A percentile compares a stretch with the other conserved stretches of the same genome.
Evolutionary conservation across 208 protist genomes (phyloP).

Genomic region (Porcisia deanei): DNA sequence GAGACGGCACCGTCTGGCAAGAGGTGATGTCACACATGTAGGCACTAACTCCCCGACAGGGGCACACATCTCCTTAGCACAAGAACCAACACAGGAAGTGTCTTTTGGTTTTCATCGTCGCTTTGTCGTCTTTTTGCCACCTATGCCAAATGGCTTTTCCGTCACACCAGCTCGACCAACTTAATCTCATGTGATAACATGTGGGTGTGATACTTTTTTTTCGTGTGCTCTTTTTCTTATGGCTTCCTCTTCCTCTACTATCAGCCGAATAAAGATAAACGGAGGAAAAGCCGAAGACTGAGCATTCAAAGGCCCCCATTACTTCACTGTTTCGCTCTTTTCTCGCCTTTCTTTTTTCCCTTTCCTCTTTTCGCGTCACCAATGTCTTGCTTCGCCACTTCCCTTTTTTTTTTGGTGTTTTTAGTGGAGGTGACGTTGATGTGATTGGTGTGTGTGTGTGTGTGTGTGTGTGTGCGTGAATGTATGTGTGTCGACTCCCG

Average conservation of each 20-base stretch:
- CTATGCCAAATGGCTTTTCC: slow-evolving; percentile 1
- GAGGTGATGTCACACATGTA: slow-evolving; percentile 1
- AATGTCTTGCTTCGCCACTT: slow-evolving; percentile 6
- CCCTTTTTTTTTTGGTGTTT: neutral
- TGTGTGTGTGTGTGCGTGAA: slow-evolving; percentile 4
- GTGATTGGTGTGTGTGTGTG: neutral
- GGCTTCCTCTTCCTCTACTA: neutral
- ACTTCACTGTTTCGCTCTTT: neutral
- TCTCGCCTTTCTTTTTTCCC: slow-evolving; percentile 1
- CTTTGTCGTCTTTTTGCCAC: neutral
- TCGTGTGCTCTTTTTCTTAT: slow-evolving; percentile 6
- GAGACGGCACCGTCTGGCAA: slow-evolving; percentile 10
- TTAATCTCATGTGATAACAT: slow-evolving; percentile 5
- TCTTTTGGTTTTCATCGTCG: slow-evolving; percentile 3
- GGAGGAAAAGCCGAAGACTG: neutral
- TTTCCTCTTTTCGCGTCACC: slow-evolving; percentile 3
- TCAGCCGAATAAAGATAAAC: slow-evolving; percentile 3
- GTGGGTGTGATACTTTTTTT: slow-evolving; percentile 7
- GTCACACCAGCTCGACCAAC: slow-evolving; percentile 9
- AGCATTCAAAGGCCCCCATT: slow-evolving; percentile 2
- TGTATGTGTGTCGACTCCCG: slow-evolving; percentile 2
- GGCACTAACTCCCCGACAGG: neutral
- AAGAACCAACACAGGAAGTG: neutral
- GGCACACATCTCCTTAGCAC: neutral
- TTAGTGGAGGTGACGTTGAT: neutral